These are phyloP conservation scores for Micromonas pusilla DNA, from an alignment of 139 green algal species.

Conservation along the genomic window DNA sequence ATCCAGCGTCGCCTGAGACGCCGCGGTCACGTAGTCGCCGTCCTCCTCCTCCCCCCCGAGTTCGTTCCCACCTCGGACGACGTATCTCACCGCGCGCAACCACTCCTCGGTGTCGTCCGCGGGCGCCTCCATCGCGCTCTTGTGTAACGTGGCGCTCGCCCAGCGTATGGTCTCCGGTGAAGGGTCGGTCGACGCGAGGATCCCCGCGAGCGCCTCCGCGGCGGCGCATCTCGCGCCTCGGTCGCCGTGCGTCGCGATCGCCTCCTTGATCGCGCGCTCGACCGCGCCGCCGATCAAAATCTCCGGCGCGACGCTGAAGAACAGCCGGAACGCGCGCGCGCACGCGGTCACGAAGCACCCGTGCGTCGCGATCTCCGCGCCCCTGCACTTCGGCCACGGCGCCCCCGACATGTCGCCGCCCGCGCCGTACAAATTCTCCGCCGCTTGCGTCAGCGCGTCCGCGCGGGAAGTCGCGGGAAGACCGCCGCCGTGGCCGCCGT, in stretches of 20 bases:
- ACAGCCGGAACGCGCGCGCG: background rate
- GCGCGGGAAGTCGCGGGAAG: no score
- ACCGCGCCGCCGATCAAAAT: background rate
- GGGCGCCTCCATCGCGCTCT: conserved; percentile 26
- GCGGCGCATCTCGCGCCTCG: conserved; percentile 38
- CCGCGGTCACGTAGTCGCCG: no score
- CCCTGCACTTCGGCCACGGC: background rate
- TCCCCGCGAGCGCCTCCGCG: conserved; percentile 53
- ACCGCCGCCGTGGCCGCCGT: background rate
- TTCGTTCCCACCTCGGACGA: no score
- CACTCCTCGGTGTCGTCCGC: background rate
- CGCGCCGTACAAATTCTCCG: conserved; percentile 10
- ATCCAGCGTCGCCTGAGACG: background rate
- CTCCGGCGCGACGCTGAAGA: background rate
- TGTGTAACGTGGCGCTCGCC: background rate
- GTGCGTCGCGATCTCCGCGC: background rate
- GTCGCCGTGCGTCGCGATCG: background rate
- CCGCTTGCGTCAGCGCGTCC: background rate
- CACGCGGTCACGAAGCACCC: background rate
- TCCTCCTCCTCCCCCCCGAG: no score
- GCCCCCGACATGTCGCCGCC: background rate
- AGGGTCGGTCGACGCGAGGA: conserved; percentile 45
- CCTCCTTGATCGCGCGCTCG: background rate
- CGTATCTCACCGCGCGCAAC: background rate
- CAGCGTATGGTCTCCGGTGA: background rate